These are phyloP conservation scores for Penicillium concentricum DNA, from an alignment of 2,329 filamentous ascomycete species.

Conservation along the genomic window DNA sequence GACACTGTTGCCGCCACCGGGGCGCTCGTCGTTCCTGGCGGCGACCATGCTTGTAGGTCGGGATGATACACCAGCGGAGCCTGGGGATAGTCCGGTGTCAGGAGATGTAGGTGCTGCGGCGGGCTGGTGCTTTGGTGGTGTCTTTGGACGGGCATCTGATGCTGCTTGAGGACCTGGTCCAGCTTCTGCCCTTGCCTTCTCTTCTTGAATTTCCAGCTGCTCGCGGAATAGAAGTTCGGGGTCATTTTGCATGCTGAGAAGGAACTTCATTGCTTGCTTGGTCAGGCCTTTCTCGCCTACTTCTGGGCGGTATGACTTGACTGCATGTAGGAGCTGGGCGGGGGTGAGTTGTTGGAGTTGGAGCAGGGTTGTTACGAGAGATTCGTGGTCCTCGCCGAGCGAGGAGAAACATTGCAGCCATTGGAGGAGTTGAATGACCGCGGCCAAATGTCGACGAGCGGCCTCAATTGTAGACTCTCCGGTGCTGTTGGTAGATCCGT, in stretches of 20 bases:
- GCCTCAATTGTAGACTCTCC: slow-evolving; percentile 87
- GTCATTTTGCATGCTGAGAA: slow-evolving; percentile 76
- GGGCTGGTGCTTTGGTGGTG: slow-evolving; percentile 24
- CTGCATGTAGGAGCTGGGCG: slow-evolving; percentile 86
- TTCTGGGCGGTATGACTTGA: slow-evolving; percentile 89
- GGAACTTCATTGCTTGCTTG: slow-evolving; percentile 84
- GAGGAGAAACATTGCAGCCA: slow-evolving; percentile 99
- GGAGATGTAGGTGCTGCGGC: slow-evolving; percentile 21
- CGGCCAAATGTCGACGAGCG: slow-evolving; percentile 78
- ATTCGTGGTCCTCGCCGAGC: slow-evolving; percentile 83
- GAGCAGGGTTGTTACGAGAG: slow-evolving; percentile 81
- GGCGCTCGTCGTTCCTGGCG: slow-evolving; percentile 27
- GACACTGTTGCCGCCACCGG: slow-evolving; percentile 42
- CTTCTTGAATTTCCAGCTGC: slow-evolving; percentile 34
- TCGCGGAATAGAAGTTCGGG: slow-evolving; percentile 55
- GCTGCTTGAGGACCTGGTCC: slow-evolving; percentile 9
- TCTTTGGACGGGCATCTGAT: slow-evolving; percentile 29
- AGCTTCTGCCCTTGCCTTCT: slow-evolving; percentile 22
- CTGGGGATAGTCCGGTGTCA: slow-evolving; percentile 21
- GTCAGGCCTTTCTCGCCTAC: slow-evolving; percentile 91
- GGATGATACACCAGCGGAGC: slow-evolving; percentile 25
- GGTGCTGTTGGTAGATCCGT: slow-evolving; percentile 78
- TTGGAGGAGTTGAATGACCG: slow-evolving; percentile 88
- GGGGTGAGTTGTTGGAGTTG: slow-evolving; percentile 82
- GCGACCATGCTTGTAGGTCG: slow-evolving; percentile 22